Conservation (phyloP, 208 protist species). For the Naegleria gruberi region DNA sequence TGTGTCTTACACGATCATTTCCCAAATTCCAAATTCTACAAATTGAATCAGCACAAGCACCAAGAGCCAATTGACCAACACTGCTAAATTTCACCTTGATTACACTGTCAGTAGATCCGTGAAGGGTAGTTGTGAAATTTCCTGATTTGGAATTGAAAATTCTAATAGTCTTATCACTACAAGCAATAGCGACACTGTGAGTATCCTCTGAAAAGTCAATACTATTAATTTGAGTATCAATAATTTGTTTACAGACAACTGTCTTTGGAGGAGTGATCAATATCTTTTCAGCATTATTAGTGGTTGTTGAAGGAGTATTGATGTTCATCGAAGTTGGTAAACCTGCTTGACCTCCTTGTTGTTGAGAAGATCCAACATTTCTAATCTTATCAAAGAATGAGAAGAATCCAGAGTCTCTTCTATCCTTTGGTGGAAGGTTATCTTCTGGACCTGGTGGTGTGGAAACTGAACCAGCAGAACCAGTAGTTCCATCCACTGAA, state of each 20-base stretch:
- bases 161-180: not conserved
- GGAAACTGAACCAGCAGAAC: not conserved
- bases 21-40: slow-evolving; percentile 39
- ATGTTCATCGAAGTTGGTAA: not conserved
- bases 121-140: not conserved
- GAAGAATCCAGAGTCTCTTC: not conserved
- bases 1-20: slow-evolving; percentile 33
- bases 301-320: not conserved
- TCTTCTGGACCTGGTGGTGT: not conserved
- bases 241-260: not conserved
- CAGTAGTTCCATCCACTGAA: not conserved
- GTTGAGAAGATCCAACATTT: not conserved
- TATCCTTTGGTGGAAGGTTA: not conserved
- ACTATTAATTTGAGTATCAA: not conserved
- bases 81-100: not conserved
- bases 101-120: not conserved
- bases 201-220: not conserved
- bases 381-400: not conserved
- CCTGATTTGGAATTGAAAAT: not conserved
- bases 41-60: slow-evolving; percentile 40
- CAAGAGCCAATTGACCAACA: slow-evolving; percentile 42
- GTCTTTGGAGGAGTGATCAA: not conserved
- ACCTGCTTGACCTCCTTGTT: no score
- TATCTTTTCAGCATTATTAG: not conserved
- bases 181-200: not conserved